phyloP scores from a whole-genome alignment of 768 basidiomycete species.

The Suillus placidus region DNA sequence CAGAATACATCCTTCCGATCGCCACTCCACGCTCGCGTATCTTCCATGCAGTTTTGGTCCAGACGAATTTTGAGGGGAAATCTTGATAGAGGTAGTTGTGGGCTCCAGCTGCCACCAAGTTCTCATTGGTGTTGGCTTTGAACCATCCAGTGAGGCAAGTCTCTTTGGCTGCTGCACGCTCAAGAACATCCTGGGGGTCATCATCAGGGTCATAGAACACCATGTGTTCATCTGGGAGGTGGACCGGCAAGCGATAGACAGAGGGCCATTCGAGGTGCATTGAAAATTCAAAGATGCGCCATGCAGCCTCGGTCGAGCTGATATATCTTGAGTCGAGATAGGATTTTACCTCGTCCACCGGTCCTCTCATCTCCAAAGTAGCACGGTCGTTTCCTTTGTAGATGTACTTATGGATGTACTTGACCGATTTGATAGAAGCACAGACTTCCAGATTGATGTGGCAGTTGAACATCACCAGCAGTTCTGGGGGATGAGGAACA shows the following conservation, averaged over 20 bases:
- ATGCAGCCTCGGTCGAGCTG: constrained; percentile 34
- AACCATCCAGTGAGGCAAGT: constrained; percentile 37
- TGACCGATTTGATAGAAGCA: constrained; percentile 40
- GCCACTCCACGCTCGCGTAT: constrained; percentile 21
- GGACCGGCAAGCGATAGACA: constrained; percentile 45
- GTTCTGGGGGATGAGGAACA: constrained; percentile 43
- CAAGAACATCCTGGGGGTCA: constrained; percentile 26
- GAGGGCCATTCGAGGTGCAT: constrained; percentile 38
- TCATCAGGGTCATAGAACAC: constrained; percentile 40
- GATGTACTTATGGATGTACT: constrained; percentile 53
- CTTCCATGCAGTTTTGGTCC: constrained; percentile 24
- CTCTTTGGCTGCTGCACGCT: constrained; percentile 21
- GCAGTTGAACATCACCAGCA: constrained; percentile 41
- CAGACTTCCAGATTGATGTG: constrained; percentile 55
- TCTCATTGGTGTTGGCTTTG: constrained; percentile 28
- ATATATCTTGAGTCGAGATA: constrained; percentile 45
- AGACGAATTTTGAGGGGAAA: not conserved
- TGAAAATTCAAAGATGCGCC: constrained; percentile 28
- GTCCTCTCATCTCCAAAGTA: constrained; percentile 33
- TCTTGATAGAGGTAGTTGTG: constrained; percentile 35
- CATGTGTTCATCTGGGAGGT: constrained; percentile 39
- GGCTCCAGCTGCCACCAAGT: constrained; percentile 11
- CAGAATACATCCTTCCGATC: constrained; percentile 38
- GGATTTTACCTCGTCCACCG: constrained; percentile 36
- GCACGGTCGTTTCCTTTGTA: constrained; percentile 50